Conservation (phyloP, 2,329 filamentous ascomycete genomes). For the Cladosporium sp. region DNA sequence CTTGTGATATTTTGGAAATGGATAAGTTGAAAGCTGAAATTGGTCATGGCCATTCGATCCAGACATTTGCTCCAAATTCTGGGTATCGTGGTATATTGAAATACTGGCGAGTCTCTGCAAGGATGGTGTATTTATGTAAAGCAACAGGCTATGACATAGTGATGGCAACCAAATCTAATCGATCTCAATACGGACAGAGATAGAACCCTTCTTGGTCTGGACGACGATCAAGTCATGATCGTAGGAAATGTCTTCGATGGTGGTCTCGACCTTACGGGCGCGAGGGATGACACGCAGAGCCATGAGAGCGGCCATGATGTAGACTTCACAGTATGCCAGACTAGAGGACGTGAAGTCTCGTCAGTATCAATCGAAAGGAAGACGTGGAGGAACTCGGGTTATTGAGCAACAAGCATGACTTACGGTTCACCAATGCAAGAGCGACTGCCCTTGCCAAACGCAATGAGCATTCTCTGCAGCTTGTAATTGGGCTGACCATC, state of each 20-base stretch:
- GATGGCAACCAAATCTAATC: neutral
- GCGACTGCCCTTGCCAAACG: conserved; percentile 34
- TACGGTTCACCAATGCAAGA: conserved; percentile 28
- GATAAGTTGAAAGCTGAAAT: too few relatives aligned
- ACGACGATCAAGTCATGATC: conserved; percentile 9
- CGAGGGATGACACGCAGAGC: conserved; percentile 8
- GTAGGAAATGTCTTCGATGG: conserved; percentile 7
- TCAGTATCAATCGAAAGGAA: neutral
- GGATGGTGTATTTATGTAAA: too few relatives aligned
- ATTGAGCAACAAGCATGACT: neutral
- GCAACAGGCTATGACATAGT: too few relatives aligned
- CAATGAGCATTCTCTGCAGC: conserved; percentile 29
- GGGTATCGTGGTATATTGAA: too few relatives aligned
- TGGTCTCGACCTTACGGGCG: conserved; percentile 3
- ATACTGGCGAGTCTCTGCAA: too few relatives aligned
- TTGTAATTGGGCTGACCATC: conserved; percentile 12
- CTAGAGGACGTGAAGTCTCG: conserved; percentile 12
- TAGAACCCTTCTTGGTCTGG: conserved; percentile 10
- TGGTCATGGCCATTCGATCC: too few relatives aligned
- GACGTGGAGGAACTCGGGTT: neutral
- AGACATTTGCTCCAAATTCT: too few relatives aligned
- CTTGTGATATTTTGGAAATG: too few relatives aligned
- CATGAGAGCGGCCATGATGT: conserved; percentile 15
- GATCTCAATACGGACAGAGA: conserved; percentile 3
- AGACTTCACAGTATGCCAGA: conserved; percentile 26